Percentiles rank a stretch among this genome's conserved stretches.
Evolutionary conservation across 148 eudicot genomes (phyloP).

Genomic region (Silene conica): DNA sequence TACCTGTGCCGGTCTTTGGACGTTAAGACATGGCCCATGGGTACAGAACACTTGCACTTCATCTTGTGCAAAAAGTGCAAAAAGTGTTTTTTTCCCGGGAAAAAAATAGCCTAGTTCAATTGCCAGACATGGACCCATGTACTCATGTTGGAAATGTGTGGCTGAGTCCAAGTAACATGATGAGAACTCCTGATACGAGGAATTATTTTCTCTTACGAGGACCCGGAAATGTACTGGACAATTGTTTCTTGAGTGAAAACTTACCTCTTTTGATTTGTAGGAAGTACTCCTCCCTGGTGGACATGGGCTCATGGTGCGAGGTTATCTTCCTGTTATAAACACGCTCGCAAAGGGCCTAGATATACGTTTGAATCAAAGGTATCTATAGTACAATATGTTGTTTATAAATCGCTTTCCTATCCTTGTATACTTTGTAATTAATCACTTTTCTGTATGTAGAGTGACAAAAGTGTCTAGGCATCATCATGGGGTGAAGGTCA

Average conservation of each 20-base stretch:
- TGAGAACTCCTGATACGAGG: background rate
- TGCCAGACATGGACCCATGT: background rate
- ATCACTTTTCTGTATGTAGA: conserved; percentile 31
- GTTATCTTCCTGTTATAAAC: conserved; percentile 87
- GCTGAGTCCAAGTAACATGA: background rate
- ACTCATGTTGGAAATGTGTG: background rate
- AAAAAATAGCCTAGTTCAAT: background rate
- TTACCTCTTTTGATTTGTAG: conserved; percentile 32
- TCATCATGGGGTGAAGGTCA: conserved; percentile 75
- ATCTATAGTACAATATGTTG: background rate
- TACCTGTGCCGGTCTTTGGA: background rate
- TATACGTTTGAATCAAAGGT: conserved; percentile 75
- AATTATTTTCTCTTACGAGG: background rate
- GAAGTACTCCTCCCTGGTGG: conserved; percentile 98
- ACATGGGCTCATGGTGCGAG: conserved; percentile 98
- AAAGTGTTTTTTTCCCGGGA: background rate
- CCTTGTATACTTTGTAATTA: background rate
- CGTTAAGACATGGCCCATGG: background rate
- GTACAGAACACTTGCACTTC: background rate
- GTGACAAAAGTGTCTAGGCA: conserved; percentile 65
- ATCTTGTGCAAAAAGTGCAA: background rate
- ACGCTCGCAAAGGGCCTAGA: conserved; percentile 94
- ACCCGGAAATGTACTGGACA: background rate
- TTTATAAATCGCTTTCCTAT: background rate
- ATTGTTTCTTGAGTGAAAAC: conserved; percentile 8